Base-by-base conservation (phyloP, 176 grass and related monocot species). In the Ananas comosus region DNA sequence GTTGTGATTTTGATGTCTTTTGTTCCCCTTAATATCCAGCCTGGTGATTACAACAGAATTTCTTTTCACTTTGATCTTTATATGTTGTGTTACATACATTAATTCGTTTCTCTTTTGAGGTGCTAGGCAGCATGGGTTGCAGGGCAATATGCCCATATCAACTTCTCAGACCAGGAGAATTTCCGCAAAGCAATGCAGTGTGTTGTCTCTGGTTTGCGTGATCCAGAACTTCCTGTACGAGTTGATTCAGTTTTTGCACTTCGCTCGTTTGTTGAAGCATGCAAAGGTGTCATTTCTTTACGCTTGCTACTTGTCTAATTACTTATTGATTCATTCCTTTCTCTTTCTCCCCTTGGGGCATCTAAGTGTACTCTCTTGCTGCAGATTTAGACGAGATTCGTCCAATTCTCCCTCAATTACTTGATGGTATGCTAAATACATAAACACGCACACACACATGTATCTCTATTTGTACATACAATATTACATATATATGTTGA, bases 221-320 rank as follows among this genome's bases (percentile, higher is more conserved):
- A 96, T 78, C 76, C 67, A 14, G 91, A 96, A 64, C 87, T 96
- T 75, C 91, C 91, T 79, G 91, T 96, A 33, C 78, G 87, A 22
- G 91, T 96, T 67, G 85, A 96, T 85, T 96, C 91, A 51, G 91
- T 96, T n/a, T 96, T 91, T 85, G 87, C 91, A 64, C 80, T 96
- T 72, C 91, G 91, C 70, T 91, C 85, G 69, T 96, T 88, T 53
- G 76, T 96, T 81, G 91, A 96, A 83, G 91, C 91, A 72, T 96
- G 87, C 87, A 79, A 96, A 83, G 91, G 91, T 63, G 81, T 49
- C 48, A 21, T 80, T 67, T 58, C 9, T 74, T 70, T 23, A 67
- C 57, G 25, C 22, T 42, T 51, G 23, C 22, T 9, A 49, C 25
- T 65, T 66, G 63, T 53, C 13, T 47, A 64, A 24, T 2, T 70